Base-by-base conservation (phyloP, 2,329 filamentous ascomycete genomes). In the Ilyonectria robusta region DNA sequence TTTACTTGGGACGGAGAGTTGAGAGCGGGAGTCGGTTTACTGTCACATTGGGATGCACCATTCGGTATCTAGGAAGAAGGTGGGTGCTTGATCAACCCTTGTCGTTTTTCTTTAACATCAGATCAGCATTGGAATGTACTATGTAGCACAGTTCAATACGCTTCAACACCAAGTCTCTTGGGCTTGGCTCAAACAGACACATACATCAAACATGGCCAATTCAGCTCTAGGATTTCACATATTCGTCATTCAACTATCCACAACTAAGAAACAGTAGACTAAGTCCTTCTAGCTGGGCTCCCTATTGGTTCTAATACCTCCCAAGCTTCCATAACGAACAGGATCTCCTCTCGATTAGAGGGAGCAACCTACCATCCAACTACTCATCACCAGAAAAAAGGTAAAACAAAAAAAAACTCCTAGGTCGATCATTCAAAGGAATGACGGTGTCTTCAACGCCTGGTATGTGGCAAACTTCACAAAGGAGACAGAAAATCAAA, bases 401-500 rank as follows among this genome's bases (percentile, higher is more conserved):
- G 47, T 67, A 65, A 61, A 66, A 33, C n/a, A n/a, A 62, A 59
- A 40, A 70, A 67, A 23, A 71, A 72, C 74, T 72, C 72, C 72
- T 44, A 53, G 61, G 65, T 69, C 62, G 50, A 48, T 68, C 67
- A 69, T 75, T 72, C 69, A 65, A 57, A 64, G 58, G 64, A 62
- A 66, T 69, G 71, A 69, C 72, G 70, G 63, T 55, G 62, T 68
- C 67, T 70, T 63, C 15, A 73, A 76, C 74, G 74, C 74, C 73
- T 68, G 53, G 63, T 68, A 74, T 73, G 65, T 69, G 72, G 65
- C 57, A 65, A 55, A 72, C 44, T 63, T 69, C 61, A 74, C 68
- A 65, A 58, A 66, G 59, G 48, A 62, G 40, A 59, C 19, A 48
- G 54, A 35, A 62, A 67, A 68, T 40, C 46, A 65, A 64, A 60